Conservation (phyloP, 129 eudicot species). For the Helianthus tuberosus region DNA sequence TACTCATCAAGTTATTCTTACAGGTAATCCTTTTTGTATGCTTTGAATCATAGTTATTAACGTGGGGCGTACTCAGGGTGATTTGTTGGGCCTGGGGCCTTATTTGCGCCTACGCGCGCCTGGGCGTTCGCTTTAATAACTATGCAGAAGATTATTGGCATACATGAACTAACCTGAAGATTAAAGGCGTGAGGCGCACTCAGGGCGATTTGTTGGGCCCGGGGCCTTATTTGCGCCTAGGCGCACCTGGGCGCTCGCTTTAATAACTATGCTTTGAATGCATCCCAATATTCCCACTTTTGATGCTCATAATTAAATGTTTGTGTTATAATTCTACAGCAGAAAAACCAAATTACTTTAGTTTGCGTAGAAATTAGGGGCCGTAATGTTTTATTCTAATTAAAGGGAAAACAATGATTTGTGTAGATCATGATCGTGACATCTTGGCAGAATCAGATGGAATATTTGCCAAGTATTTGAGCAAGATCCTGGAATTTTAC, state of each 20-base stretch:
- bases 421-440: conserved; percentile 69
- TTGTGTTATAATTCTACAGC: background rate
- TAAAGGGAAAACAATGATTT: conserved; percentile 7
- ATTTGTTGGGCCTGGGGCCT: no score
- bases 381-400: background rate
- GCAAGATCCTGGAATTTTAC: conserved; percentile 87
- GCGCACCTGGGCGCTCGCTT: no score
- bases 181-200: no score
- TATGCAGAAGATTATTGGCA: no score
- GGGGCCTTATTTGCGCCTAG: no score
- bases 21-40: conserved; percentile 47
- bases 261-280: no score
- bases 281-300: background rate
- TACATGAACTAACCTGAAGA: no score
- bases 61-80: no score
- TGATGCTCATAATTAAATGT: background rate
- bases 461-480: conserved; percentile 68
- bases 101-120: no score
- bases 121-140: no score
- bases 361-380: conserved; percentile 22
- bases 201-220: no score
- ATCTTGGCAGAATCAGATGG: conserved; percentile 65
- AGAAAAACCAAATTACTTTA: background rate
- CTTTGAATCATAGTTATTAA: no score
- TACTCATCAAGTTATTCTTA: conserved; percentile 88